These are phyloP conservation scores for Austroboletus olivaceoglutinosus DNA, from an alignment of 1,284 basidiomycete species.

Conservation along the genomic window DNA sequence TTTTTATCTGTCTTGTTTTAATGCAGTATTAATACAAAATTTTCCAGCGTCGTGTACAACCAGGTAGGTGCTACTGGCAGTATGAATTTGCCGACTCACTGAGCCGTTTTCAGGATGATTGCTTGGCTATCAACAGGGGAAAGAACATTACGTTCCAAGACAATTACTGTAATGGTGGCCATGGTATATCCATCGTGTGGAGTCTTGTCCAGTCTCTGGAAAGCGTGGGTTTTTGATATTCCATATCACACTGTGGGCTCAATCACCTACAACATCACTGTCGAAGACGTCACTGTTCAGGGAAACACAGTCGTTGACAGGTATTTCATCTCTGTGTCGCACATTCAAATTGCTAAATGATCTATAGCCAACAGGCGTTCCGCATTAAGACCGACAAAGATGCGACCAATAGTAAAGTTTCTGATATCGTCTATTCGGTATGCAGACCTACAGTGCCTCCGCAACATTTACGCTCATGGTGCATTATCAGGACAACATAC, in stretches of 20 bases:
- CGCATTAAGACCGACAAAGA: conserved; percentile 46
- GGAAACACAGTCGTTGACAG: conserved; percentile 50
- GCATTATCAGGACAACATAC: conserved; percentile 41
- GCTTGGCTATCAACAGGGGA: conserved; percentile 59
- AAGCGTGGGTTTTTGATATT: not conserved
- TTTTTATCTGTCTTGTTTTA: not conserved
- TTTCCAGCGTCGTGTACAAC: conserved; percentile 26
- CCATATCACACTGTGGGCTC: conserved; percentile 47
- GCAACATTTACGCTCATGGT: not conserved
- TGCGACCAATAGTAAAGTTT: conserved; percentile 41
- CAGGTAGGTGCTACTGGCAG: conserved; percentile 22
- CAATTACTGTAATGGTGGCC: conserved; percentile 55
- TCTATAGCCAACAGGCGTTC: conserved; percentile 17
- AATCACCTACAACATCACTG: conserved; percentile 44
- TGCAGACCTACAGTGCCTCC: conserved; percentile 3
- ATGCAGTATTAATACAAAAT: not conserved
- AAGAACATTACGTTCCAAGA: conserved; percentile 52
- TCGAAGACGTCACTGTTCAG: conserved; percentile 47
- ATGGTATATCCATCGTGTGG: conserved; percentile 57
- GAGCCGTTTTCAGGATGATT: conserved; percentile 66
- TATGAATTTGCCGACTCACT: conserved; percentile 2
- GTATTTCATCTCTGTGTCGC: conserved; percentile 13
- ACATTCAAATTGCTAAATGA: not conserved
- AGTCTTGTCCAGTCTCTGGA: not conserved
- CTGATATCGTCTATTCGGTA: conserved; percentile 41